Evolutionary conservation across 805 yeast genomes (phyloP).

Genomic region (Torulaspora microellipsoides): DNA sequence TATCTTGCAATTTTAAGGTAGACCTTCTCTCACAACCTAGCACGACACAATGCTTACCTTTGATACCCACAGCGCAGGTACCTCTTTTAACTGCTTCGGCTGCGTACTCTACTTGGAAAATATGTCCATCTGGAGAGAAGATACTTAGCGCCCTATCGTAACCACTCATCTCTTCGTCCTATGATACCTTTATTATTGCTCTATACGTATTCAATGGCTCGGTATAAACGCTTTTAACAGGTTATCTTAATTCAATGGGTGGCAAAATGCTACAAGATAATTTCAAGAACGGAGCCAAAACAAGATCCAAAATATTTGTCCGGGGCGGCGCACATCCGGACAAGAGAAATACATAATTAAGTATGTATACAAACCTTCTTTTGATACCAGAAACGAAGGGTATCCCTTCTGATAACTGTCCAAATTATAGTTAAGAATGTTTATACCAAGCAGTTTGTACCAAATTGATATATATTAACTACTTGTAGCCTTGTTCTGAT

Average conservation of each 20-base stretch:
- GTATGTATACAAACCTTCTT: too few relatives aligned
- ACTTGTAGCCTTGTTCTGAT: too few relatives aligned
- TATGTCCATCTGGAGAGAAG: slow-evolving; percentile 99
- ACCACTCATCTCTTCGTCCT: slow-evolving; percentile 68
- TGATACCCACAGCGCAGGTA: slow-evolving; percentile 96
- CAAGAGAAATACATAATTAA: too few relatives aligned
- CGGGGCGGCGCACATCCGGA: too few relatives aligned
- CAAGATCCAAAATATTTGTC: too few relatives aligned
- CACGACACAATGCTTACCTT: slow-evolving; percentile 83
- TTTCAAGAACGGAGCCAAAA: too few relatives aligned
- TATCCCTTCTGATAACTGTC: too few relatives aligned
- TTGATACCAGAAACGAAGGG: too few relatives aligned
- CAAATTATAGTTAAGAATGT: too few relatives aligned
- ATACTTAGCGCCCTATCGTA: slow-evolving; percentile 98
- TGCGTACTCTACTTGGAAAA: slow-evolving; percentile 98
- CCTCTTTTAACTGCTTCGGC: slow-evolving; percentile 97
- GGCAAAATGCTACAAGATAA: slow-evolving; percentile 6
- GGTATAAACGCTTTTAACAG: background rate
- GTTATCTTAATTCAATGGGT: background rate
- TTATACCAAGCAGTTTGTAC: too few relatives aligned
- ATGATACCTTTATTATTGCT: background rate
- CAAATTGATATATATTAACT: too few relatives aligned
- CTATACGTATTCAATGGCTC: background rate
- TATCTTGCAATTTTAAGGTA: slow-evolving; percentile 91
- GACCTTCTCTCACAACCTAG: slow-evolving; percentile 96